Conservation (phyloP, 768 basidiomycete species). For the Amanita polypyramis region DNA sequence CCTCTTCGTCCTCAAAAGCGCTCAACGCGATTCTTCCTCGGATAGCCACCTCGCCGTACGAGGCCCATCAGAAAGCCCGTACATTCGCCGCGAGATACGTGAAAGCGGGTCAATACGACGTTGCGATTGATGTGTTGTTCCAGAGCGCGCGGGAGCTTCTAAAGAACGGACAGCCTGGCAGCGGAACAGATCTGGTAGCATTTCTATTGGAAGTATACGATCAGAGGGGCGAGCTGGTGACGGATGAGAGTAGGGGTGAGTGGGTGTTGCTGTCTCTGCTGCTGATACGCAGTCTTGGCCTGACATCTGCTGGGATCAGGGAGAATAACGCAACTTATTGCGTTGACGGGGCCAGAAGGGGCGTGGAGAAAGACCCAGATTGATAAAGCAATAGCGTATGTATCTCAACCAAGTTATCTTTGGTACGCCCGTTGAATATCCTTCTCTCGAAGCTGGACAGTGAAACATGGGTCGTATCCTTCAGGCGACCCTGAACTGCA, state of each 20-base stretch:
- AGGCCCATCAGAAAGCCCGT: conserved; percentile 94
- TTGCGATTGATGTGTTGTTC: conserved; percentile 89
- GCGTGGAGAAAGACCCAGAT: conserved; percentile 88
- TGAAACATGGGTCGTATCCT: conserved; percentile 66
- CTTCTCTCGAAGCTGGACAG: conserved; percentile 62
- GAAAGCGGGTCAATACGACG: conserved; percentile 72
- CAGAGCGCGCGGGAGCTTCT: conserved; percentile 81
- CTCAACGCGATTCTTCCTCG: conserved; percentile 68
- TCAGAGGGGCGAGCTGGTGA: conserved; percentile 55
- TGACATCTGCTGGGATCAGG: conserved; percentile 33
- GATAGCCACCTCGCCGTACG: conserved; percentile 70
- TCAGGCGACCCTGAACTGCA: conserved; percentile 85
- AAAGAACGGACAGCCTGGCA: conserved; percentile 81
- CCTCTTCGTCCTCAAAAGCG: conserved; percentile 46
- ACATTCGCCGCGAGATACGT: conserved; percentile 86
- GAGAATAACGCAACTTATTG: conserved; percentile 84
- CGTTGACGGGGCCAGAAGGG: conserved; percentile 67
- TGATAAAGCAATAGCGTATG: conserved; percentile 75
- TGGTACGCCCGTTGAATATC: background rate
- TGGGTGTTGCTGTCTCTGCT: conserved; percentile 6
- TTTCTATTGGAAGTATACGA: conserved; percentile 84
- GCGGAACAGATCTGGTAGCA: conserved; percentile 75
- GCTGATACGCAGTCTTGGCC: background rate
- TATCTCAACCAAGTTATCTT: conserved; percentile 9
- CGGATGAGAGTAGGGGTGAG: conserved; percentile 76